These are phyloP conservation scores for Ganoderma multipileum DNA, from an alignment of 1,284 basidiomycete genomes.

Conservation along the genomic window DNA sequence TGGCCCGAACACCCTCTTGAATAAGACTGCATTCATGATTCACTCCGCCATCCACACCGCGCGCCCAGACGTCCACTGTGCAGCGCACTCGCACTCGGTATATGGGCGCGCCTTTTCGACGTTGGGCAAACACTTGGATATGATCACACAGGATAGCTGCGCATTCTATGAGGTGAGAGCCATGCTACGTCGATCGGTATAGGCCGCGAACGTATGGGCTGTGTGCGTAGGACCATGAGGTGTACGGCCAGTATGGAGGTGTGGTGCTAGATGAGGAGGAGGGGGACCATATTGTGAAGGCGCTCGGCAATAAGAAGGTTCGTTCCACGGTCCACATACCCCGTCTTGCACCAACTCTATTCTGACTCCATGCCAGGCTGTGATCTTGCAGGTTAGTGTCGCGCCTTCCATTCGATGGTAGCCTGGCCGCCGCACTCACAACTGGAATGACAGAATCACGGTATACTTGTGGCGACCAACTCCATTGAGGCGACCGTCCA, in stretches of 20 bases:
- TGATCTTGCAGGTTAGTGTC: conserved; percentile 19
- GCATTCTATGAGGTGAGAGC: conserved; percentile 47
- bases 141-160: conserved; percentile 57
- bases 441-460: conserved; percentile 57
- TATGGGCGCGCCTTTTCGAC: conserved; percentile 70
- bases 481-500: conserved; percentile 50
- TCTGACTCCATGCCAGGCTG: conserved; percentile 14
- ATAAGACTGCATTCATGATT: conserved; percentile 57
- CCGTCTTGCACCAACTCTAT: conserved; percentile 9
- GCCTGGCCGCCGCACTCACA: neutral
- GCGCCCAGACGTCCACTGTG: conserved; percentile 68
- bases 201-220: neutral
- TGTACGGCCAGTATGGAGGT: conserved; percentile 59
- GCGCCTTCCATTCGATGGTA: neutral
- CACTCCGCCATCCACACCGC: conserved; percentile 64
- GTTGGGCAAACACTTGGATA: conserved; percentile 62
- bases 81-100: conserved; percentile 69
- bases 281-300: conserved; percentile 59
- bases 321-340: conserved; percentile 37
- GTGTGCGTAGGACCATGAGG: conserved; percentile 40
- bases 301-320: conserved; percentile 55
- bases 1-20: conserved; percentile 48
- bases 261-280: conserved; percentile 67
- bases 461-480: conserved; percentile 55
- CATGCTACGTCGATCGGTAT: neutral